Evolutionary conservation across 495 filamentous ascomycete genomes (phyloP).

Genomic region (Podospora pseudopauciseta): DNA sequence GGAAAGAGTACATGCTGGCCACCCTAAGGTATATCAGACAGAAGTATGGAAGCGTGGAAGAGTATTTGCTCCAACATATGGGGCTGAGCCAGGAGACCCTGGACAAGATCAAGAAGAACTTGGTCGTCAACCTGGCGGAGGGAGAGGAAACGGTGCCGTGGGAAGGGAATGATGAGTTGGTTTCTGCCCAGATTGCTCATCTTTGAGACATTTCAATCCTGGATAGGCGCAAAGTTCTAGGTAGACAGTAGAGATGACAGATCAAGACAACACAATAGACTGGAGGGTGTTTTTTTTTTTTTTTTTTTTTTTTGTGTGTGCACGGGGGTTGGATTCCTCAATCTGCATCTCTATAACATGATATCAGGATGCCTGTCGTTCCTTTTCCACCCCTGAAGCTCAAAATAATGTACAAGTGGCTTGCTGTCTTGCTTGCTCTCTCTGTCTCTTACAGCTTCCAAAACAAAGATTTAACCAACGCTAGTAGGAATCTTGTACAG

Average conservation of each 20-base stretch:
- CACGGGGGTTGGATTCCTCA: background rate
- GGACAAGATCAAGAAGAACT: conserved; percentile 44
- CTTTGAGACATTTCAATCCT: conserved; percentile 11
- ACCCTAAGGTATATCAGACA: conserved; percentile 49
- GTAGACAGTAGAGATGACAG: background rate
- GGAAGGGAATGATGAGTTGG: conserved; percentile 8
- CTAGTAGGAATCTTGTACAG: conserved; percentile 47
- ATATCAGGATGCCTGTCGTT: background rate
- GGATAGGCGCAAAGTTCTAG: conserved; percentile 2
- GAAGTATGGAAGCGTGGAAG: conserved; percentile 55
- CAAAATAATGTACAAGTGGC: background rate
- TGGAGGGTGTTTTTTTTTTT: too few species aligned
- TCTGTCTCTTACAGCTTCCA: background rate
- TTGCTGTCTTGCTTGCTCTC: background rate
- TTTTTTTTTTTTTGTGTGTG: background rate
- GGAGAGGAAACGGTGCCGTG: conserved; percentile 31
- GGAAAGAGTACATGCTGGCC: conserved; percentile 53
- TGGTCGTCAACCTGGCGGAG: conserved; percentile 37
- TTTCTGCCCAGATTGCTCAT: background rate
- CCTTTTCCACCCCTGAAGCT: background rate
- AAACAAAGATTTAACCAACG: conserved; percentile 17
- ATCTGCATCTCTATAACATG: background rate
- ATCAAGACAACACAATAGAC: background rate
- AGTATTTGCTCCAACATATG: conserved; percentile 51
- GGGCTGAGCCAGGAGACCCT: conserved; percentile 51